Evolutionary conservation across 805 yeast species (phyloP), one percentile per base, ranked within the genome.

Genomic region (Candida vartiovaarae): DNA sequence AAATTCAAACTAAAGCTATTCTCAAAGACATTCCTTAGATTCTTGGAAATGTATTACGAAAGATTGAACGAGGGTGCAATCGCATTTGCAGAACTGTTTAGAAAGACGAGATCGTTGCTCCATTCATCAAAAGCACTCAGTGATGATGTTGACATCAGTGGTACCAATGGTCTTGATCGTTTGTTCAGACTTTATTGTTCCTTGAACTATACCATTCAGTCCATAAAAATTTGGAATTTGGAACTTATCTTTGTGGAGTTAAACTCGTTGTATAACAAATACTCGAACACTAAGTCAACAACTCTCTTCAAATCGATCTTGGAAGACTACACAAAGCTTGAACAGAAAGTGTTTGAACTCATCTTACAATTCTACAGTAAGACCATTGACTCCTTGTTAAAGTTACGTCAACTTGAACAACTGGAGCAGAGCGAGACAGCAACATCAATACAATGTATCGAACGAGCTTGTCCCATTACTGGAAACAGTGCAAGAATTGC

Each of bases 1-100:
- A 71, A 70, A 44, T 74, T 66, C 45, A 77, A 73, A 49, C 56
- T 70, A 33, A 72, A 72, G 51, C 67, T 65, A 39, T 70, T 72
- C n/a, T 68, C 75, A 2, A 64, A 61, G 8, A 66, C 72, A 27
- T 77, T 72, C 49, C 50, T 74, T 34, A 56, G 56, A 10, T 47
- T 74, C 32, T 48, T 74, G 27, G 72, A 72, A 33, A 54, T 54
- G 15, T 74, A 73, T 46, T 57, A 57, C 41, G 59, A 57, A 5
- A 48, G 59, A 10, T 43, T 67, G 25, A 45, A 58, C 36, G 56
- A 53, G 4, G 61, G 62, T 6, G 62, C 60, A 36, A 55, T 54
- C 34, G 60, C 55, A 6, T 64, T 64, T 38, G 34, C 44, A 10
- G 55, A 53, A 6, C 24, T 59, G 8, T 49, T 52, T 42, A 54